Evolutionary conservation across 106 monocot genomes (phyloP).

Genomic region (Dendrobium huoshanense): DNA sequence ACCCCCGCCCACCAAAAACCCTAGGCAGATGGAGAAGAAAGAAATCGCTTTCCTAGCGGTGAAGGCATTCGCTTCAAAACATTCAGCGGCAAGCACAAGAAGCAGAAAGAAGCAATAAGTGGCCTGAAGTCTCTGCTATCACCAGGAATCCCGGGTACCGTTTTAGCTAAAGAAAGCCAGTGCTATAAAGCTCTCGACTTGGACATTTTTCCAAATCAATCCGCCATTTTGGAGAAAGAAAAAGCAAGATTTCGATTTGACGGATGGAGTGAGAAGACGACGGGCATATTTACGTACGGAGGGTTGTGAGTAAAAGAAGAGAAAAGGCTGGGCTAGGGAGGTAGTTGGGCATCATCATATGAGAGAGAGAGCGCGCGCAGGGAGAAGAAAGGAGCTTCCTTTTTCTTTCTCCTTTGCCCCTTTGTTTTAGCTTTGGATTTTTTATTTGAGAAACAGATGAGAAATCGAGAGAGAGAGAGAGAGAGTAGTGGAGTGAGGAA

Average conservation of each 20-base stretch:
- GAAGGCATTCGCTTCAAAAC: neutral
- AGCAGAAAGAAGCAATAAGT: neutral
- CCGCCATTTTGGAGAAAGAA: neutral
- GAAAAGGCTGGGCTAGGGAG: neutral
- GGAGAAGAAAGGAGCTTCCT: neutral
- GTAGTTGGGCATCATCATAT: neutral
- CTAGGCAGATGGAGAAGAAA: neutral
- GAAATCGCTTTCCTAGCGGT: neutral
- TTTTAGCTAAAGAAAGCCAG: neutral
- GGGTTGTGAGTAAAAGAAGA: neutral
- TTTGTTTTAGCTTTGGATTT: neutral
- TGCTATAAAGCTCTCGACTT: constrained; percentile 1
- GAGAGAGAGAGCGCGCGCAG: neutral
- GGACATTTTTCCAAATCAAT: neutral
- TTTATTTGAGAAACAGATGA: neutral
- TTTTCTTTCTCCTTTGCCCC: neutral
- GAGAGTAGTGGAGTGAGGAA: neutral
- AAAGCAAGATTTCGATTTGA: constrained; percentile 8
- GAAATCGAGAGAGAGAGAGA: neutral
- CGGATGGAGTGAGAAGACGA: neutral
- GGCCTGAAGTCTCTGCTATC: constrained; percentile 1
- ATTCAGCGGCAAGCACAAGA: neutral
- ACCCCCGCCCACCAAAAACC: neutral
- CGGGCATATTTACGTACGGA: constrained; percentile 2
- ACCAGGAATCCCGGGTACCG: constrained; percentile 7